These are phyloP conservation scores for Discostella pseudostelligera DNA, from an alignment of 108 stramenopile genomes.

Conservation along the genomic window DNA sequence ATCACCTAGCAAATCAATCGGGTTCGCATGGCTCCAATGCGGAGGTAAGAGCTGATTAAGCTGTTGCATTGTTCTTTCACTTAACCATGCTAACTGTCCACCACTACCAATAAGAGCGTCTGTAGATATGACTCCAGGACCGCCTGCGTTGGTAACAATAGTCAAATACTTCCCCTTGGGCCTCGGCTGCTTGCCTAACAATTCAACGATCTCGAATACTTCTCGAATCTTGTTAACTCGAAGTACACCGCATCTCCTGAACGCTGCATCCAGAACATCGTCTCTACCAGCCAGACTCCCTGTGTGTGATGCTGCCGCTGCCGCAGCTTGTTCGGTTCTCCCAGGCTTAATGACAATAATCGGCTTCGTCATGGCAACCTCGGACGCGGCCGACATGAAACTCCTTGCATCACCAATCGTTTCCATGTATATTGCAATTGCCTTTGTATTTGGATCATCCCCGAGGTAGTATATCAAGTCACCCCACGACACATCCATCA, in stretches of 20 bases:
- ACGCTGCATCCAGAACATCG: constrained; percentile 43
- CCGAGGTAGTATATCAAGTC: constrained; percentile 41
- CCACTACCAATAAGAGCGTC: constrained; percentile 42
- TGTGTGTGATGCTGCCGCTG: constrained; percentile 37
- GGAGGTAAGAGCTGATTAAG: constrained; percentile 31
- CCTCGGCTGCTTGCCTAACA: constrained; percentile 39
- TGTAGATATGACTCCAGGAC: constrained; percentile 36
- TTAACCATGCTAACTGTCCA: constrained; percentile 34
- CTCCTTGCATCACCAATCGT: constrained; percentile 36
- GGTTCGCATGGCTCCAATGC: constrained; percentile 39
- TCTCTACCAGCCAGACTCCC: constrained; percentile 37
- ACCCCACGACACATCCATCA: constrained; percentile 41
- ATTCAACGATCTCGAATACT: constrained; percentile 43
- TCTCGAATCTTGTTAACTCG: constrained; percentile 41
- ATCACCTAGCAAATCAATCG: constrained; percentile 46
- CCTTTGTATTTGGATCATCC: constrained; percentile 42
- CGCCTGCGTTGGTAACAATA: constrained; percentile 47
- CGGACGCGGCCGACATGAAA: constrained; percentile 45
- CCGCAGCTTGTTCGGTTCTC: constrained; percentile 26
- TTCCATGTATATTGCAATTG: constrained; percentile 48
- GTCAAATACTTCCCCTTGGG: constrained; percentile 37
- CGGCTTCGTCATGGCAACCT: constrained; percentile 42
- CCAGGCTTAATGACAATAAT: constrained; percentile 46
- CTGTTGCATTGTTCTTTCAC: constrained; percentile 32
- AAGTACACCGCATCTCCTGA: constrained; percentile 38